Base-by-base conservation (phyloP, 208 protist species). In the Kentomonas sorsogonicus region DNA sequence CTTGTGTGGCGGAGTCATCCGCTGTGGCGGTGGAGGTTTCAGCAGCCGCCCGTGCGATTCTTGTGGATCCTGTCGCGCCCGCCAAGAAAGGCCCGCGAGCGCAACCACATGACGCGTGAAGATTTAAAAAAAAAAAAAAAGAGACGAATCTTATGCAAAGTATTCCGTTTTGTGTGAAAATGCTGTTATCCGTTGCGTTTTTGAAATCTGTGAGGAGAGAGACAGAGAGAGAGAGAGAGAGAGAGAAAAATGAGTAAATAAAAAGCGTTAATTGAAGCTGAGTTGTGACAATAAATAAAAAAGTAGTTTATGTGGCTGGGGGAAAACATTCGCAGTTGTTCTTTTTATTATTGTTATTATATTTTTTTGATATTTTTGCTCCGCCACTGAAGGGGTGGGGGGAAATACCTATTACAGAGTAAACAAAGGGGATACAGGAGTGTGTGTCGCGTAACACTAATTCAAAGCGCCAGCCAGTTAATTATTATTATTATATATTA, bases 121-220 rank as follows among this genome's bases (percentile, higher is more conserved):
- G 11, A 38, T 11, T 15, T 5, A 38, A 38, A 38, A 38, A 38
- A 38, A 38, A 38, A 38, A 38, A 11, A 20, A 51, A 51, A 51
- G 3, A 51, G 25, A 43, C 3, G 20, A 27, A 48, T 10, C 5
- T 31, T 18, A 41, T 20, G 5, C 34, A n/a, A 26, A 43, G 27
- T 48, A 36, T 26, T 1, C 5, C 41, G 13, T 7, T 20, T 25
- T 63, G 11, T 48, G 4, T 39, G 18, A 38, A 36, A 36, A 5
- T 5, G 33, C 5, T 36, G 11, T 5, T 36, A 15, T 38, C 5
- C 33, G 11, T 15, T 38, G 11, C 11, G 33, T 11, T 38, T 38
- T 38, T 38, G 5, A 46, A 23, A 61, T 48, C 1, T 31, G 46
- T 20, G 30, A 47, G 31, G 41, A 43, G 39, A 34, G 16, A 58